Percentiles rank a stretch among this genome's conserved stretches.
Evolutionary conservation across 2,329 filamentous ascomycete genomes (phyloP).

Genomic region (Penicillium thymicola): DNA sequence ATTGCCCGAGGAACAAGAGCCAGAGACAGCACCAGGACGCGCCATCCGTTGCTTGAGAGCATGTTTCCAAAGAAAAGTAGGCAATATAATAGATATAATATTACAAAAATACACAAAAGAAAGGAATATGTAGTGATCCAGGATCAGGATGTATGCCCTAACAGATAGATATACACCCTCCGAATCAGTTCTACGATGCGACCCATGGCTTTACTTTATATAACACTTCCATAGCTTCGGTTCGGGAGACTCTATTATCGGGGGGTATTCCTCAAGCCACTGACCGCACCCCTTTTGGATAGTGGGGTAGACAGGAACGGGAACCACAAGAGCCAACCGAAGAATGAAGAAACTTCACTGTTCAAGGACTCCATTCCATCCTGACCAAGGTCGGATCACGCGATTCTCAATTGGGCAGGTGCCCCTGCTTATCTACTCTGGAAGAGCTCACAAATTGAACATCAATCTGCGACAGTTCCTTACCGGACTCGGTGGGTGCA

Average conservation of each 20-base stretch:
- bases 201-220: neutral
- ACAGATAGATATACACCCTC: neutral
- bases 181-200: neutral
- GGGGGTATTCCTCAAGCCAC: slow-evolving; percentile 6
- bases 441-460: neutral
- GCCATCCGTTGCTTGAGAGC: slow-evolving; percentile 18
- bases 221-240: neutral
- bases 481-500: neutral
- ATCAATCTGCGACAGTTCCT: neutral
- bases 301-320: neutral
- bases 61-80: slow-evolving; percentile 12
- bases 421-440: neutral
- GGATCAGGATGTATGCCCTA: neutral
- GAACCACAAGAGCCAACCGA: neutral
- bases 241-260: neutral
- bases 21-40: slow-evolving; percentile 16
- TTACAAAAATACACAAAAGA: neutral
- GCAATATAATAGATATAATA: neutral
- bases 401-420: neutral
- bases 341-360: neutral
- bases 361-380: neutral
- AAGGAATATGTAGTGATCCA: neutral
- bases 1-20: slow-evolving; percentile 19
- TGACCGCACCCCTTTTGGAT: neutral
- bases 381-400: neutral